These are phyloP conservation scores for Simplicillium aogashimaense DNA, from an alignment of 2,329 filamentous ascomycete species.

Conservation along the genomic window DNA sequence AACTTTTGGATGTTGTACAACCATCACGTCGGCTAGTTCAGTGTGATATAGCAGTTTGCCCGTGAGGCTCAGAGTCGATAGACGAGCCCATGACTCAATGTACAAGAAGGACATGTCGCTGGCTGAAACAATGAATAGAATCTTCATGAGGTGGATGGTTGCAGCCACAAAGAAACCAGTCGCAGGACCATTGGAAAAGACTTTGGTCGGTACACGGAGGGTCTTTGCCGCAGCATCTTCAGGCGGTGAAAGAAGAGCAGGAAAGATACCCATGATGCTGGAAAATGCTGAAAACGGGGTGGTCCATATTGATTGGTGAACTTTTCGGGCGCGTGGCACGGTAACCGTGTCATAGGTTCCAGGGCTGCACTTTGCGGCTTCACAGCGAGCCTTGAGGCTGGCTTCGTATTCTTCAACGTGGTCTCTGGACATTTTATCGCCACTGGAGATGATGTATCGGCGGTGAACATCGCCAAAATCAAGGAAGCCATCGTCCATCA, in stretches of 20 bases:
- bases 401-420: slow-evolving; percentile 51
- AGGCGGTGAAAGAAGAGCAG: slow-evolving; percentile 36
- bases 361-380: slow-evolving; percentile 9
- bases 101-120: slow-evolving; percentile 66
- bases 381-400: slow-evolving; percentile 16
- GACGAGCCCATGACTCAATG: slow-evolving; percentile 86
- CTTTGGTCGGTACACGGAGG: slow-evolving; percentile 49
- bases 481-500: slow-evolving; percentile 55
- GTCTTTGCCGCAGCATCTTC: slow-evolving; percentile 10
- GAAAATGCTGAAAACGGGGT: slow-evolving; percentile 58
- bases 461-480: slow-evolving; percentile 48
- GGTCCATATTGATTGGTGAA: slow-evolving; percentile 72
- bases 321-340: slow-evolving; percentile 66
- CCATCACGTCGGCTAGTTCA: slow-evolving; percentile 61
- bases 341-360: slow-evolving; percentile 53
- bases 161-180: slow-evolving; percentile 69
- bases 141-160: slow-evolving; percentile 36
- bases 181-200: slow-evolving; percentile 82
- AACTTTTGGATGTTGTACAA: slow-evolving; percentile 72
- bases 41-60: slow-evolving; percentile 61
- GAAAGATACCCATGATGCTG: slow-evolving; percentile 55
- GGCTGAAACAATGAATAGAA: slow-evolving; percentile 32
- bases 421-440: slow-evolving; percentile 57
- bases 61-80: slow-evolving; percentile 72
- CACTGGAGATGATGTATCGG: slow-evolving; percentile 72